Base-by-base conservation (phyloP, 768 basidiomycete genomes). In the Gymnopilus dilepis region DNA sequence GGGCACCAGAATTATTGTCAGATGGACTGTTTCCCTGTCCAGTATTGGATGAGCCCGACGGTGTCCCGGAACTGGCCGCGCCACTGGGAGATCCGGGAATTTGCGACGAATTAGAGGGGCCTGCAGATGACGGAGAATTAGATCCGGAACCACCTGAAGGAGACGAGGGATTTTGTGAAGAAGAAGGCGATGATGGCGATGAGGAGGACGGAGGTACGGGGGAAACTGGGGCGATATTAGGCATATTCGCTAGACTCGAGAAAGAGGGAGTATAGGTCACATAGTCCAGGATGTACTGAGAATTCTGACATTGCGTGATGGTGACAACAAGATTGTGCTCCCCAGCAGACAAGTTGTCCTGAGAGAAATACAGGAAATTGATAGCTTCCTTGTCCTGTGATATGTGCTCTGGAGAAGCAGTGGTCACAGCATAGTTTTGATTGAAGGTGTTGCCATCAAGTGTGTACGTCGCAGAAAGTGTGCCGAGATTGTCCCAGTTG, bases 191-290 rank as follows among this genome's bases (percentile, higher is more conserved):
- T 31, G 7, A 56, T 26, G 6, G 19, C 22, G 34, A 15, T 9
- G 45, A 58, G 17, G 19, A 41, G 21, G n/a, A 56, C 30, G 17
- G 57, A 34, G 13, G 38, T 24, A 5, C 52, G 17, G 6, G 24
- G n/a, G 22, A 52, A 52, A 30, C 47, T 30, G 47, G 47, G 12
- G 62, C 40, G n/a, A 63, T 58, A 19, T 56, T 54, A 15, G 65
- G 62, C 65, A 64, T 67, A 13, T 53, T 31, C 13, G 63, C 57
- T 8, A 59, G 28, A 17, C 63, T 60, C n/a, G 68, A 54, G 37
- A 71, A 71, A 6, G 70, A 69, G 3, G 74, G 72, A 8, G 58
- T 62, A 43, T 73, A 73, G 17, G 68, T 62, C 38, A 73, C 69
- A 47, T 73, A 75, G 58, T 73, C 74, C 0, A 75, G 38, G 1